Evolutionary conservation across 805 yeast genomes (phyloP).

Genomic region (Cyberlindnera bimundalis): DNA sequence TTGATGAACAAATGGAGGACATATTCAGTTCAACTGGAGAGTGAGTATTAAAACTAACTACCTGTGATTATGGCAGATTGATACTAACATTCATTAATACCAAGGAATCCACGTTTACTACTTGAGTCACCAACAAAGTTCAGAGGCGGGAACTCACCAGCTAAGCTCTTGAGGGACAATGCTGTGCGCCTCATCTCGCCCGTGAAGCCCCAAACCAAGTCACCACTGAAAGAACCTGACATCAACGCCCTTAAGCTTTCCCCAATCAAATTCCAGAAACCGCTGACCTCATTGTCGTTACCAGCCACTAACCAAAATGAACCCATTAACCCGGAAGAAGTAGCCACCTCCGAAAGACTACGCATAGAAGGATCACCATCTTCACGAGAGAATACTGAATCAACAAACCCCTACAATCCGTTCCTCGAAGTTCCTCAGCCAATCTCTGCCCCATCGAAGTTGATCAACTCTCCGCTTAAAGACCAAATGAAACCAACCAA

Average conservation of each 20-base stretch:
- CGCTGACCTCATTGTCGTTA: slow-evolving; percentile 5
- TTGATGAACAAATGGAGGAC: slow-evolving; percentile 40
- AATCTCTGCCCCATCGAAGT: background rate
- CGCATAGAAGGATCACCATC: background rate
- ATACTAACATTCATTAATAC: slow-evolving; percentile 13
- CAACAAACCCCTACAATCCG: slow-evolving; percentile 5
- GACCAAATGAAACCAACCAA: background rate
- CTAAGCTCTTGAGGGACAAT: slow-evolving; percentile 22
- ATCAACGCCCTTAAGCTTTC: slow-evolving; percentile 19
- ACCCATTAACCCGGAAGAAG: background rate
- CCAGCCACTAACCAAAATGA: background rate
- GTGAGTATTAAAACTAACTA: slow-evolving; percentile 19
- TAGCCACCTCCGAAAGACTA: background rate
- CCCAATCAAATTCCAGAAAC: slow-evolving; percentile 19
- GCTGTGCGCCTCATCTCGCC: slow-evolving; percentile 23
- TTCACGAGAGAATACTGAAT: background rate
- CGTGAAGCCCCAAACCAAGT: slow-evolving; percentile 9
- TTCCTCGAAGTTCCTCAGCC: slow-evolving; percentile 8
- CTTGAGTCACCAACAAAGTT: slow-evolving; percentile 28
- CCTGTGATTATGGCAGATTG: too few relatives aligned
- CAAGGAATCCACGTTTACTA: slow-evolving; percentile 25
- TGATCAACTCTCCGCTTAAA: background rate
- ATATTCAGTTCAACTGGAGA: slow-evolving; percentile 26
- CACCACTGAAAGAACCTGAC: slow-evolving; percentile 23
- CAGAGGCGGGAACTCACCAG: slow-evolving; percentile 27